These are phyloP conservation scores for Diaporthe sp. DNA, from an alignment of 2,329 filamentous ascomycete species.

Conservation along the genomic window DNA sequence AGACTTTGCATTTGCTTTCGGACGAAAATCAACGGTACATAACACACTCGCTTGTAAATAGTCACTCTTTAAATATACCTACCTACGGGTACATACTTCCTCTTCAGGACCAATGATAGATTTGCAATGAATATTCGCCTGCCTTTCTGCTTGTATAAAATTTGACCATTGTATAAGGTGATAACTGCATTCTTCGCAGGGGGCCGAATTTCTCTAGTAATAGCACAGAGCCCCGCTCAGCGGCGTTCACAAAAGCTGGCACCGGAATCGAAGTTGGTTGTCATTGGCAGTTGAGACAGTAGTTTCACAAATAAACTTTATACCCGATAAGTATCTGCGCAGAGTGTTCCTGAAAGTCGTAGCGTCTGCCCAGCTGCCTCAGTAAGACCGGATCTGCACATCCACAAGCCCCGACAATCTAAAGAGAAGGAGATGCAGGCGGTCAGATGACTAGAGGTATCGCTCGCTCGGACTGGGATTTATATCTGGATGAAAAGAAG, in stretches of 20 bases:
- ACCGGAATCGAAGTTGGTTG: not conserved
- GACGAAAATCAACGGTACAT: not conserved
- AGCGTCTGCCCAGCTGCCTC: not conserved
- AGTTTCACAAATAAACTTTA: not conserved
- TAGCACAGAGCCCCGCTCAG: not conserved
- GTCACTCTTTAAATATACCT: slow-evolving; percentile 1
- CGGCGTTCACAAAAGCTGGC: not conserved
- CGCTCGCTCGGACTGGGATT: not conserved
- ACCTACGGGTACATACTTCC: not conserved
- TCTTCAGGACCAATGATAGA: not conserved
- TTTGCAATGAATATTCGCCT: not conserved
- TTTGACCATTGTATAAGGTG: not conserved
- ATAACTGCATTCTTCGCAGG: not conserved
- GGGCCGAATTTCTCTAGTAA: not conserved
- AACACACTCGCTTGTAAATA: slow-evolving; percentile 11
- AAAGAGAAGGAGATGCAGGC: not conserved
- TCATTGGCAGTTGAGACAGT: not conserved
- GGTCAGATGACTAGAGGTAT: not conserved
- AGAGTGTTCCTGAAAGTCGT: not conserved
- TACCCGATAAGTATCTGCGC: no score
- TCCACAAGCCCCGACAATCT: not conserved
- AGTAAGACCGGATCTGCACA: not conserved
- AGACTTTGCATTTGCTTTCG: not conserved
- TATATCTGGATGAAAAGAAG: not conserved
- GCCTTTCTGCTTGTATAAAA: not conserved